These are phyloP conservation scores for Xylariaceae sp. DNA, from an alignment of 2,329 filamentous ascomycete genomes.

Conservation along the genomic window DNA sequence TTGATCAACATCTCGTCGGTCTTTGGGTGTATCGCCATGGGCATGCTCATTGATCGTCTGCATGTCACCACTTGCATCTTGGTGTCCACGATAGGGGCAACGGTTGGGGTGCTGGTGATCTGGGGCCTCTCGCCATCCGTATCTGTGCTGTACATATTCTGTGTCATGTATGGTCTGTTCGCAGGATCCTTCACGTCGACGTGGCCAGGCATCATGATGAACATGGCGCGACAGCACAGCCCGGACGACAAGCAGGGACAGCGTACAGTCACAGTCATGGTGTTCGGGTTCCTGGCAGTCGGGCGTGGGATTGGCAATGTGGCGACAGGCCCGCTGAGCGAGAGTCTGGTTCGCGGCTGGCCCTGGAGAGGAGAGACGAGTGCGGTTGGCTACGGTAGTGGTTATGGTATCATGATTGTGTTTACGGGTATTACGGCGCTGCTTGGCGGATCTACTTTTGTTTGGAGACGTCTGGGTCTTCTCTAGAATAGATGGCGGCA, in stretches of 20 bases:
- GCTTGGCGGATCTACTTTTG: constrained; percentile 44
- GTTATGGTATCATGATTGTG: constrained; percentile 53
- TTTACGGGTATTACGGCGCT: constrained; percentile 55
- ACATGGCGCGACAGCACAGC: constrained; percentile 30
- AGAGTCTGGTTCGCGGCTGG: constrained; percentile 46
- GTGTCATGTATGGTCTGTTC: constrained; percentile 62
- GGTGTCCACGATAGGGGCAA: constrained; percentile 56
- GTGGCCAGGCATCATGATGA: constrained; percentile 57
- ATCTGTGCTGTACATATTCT: constrained; percentile 56
- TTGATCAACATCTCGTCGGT: constrained; percentile 60
- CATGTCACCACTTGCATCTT: constrained; percentile 54
- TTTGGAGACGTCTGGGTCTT: constrained; percentile 36
- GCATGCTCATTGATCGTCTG: constrained; percentile 53
- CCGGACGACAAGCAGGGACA: constrained; percentile 15
- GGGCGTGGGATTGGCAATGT: constrained; percentile 62
- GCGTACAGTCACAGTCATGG: constrained; percentile 47
- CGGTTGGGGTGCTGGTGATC: constrained; percentile 55
- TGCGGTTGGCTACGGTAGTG: constrained; percentile 46
- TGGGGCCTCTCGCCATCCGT: constrained; percentile 59
- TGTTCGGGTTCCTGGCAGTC: constrained; percentile 56
- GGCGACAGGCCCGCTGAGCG: constrained; percentile 54
- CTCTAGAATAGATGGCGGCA: constrained; percentile 16
- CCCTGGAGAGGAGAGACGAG: constrained; percentile 41
- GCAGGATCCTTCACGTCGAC: constrained; percentile 62
- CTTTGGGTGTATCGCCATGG: constrained; percentile 58